Conservation (phyloP, 129 eudicot genomes). For the Scalesia atractyloides region DNA sequence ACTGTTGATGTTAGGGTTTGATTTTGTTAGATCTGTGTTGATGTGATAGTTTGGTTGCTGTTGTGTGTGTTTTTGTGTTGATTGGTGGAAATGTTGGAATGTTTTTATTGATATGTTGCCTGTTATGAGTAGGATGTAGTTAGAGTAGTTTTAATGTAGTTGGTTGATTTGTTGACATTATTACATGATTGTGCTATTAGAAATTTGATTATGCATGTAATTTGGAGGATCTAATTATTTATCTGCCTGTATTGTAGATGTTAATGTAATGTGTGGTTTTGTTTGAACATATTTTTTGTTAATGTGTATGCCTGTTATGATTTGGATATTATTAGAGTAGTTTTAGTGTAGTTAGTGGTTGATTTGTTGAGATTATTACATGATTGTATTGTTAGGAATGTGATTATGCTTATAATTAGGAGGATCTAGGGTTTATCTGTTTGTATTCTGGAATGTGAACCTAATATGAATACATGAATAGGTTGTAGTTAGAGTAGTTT, state of each 20-base stretch:
- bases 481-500: not conserved
- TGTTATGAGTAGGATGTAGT: not conserved
- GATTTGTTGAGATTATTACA: not conserved
- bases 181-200: not conserved
- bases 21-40: constrained; percentile 21
- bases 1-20: not conserved
- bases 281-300: not conserved
- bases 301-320: not conserved
- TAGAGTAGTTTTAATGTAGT: not conserved
- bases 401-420: not conserved
- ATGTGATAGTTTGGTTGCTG: not conserved
- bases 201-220: not conserved
- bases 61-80: not conserved
- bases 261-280: not conserved
- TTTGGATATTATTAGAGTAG: not conserved
- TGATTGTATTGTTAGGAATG: not conserved
- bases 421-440: not conserved
- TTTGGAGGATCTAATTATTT: not conserved
- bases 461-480: too few species aligned
- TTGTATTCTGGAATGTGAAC: constrained; percentile 5
- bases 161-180: not conserved
- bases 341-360: not conserved
- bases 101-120: not conserved
- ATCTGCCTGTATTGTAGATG: constrained; percentile 1
- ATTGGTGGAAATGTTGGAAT: not conserved